Percentiles rank a stretch among this genome's conserved stretches.
Evolutionary conservation across 2,329 filamentous ascomycete species (phyloP).

Genomic region (Fusarium sp.): DNA sequence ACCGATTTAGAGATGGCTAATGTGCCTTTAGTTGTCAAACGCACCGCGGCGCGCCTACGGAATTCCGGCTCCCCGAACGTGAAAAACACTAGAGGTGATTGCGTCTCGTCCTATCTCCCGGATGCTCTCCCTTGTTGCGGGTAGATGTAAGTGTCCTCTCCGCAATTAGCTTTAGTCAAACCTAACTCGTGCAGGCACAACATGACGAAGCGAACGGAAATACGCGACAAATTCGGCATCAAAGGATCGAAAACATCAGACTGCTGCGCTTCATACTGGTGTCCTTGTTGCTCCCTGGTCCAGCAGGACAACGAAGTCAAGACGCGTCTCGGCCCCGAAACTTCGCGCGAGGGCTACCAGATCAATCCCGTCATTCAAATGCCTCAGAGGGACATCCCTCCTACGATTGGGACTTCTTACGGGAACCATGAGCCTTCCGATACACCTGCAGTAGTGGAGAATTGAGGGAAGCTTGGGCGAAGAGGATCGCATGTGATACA

Average conservation of each 20-base stretch:
- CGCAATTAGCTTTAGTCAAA: neutral
- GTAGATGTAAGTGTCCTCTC: neutral
- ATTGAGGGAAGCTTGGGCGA: neutral
- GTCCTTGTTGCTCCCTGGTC: neutral
- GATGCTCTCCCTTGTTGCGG: neutral
- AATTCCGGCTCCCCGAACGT: fast-evolving
- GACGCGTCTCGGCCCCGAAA: neutral
- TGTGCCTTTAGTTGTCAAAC: neutral
- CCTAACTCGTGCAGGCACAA: neutral
- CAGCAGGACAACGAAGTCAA: neutral
- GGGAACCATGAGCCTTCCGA: neutral
- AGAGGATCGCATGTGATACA: neutral
- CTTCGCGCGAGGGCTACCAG: neutral
- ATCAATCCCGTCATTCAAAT: neutral
- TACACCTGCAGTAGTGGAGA: neutral
- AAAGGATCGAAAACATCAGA: neutral
- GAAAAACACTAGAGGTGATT: neutral
- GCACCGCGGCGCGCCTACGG: neutral
- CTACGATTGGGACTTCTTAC: fast-evolving
- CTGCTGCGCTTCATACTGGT: neutral
- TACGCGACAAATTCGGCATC: neutral
- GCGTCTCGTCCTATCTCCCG: neutral
- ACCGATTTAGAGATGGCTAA: neutral
- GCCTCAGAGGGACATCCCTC: neutral
- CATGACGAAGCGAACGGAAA: neutral